Conservation (phyloP, 1,284 basidiomycete species). For the Ustilago xerochloae region DNA sequence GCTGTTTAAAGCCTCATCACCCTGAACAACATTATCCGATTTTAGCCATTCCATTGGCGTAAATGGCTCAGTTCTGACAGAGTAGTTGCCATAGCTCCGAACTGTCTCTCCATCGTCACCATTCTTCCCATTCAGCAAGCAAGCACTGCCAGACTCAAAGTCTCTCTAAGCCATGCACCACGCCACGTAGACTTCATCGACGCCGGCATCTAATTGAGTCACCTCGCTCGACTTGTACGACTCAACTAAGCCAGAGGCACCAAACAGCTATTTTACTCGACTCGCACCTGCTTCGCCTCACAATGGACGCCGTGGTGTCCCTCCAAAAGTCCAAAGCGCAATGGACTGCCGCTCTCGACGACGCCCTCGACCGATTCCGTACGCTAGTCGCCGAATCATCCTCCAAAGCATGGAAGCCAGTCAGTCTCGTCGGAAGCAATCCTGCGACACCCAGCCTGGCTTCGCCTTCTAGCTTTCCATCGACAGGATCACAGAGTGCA, state of each 20-base stretch:
- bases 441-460: conserved; percentile 27
- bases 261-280: neutral
- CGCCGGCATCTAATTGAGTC: too few relatives aligned
- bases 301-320: conserved; percentile 35
- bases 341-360: conserved; percentile 54
- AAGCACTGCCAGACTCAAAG: too few relatives aligned
- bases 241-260: too few relatives aligned
- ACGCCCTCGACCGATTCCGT: conserved; percentile 48
- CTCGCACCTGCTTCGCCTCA: neutral
- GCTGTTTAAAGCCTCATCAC: too few relatives aligned
- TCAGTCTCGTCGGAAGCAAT: conserved; percentile 28
- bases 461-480: conserved; percentile 21
- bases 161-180: too few relatives aligned
- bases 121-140: too few relatives aligned
- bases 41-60: too few relatives aligned
- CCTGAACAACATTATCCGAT: too few relatives aligned
- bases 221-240: too few relatives aligned
- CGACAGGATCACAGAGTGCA: conserved; percentile 7
- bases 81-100: too few relatives aligned
- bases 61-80: conserved; percentile 1
- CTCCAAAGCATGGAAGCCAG: conserved; percentile 52
- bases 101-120: too few relatives aligned
- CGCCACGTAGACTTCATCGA: too few relatives aligned
- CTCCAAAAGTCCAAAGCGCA: conserved; percentile 48
- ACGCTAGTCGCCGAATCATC: conserved; percentile 48